These are phyloP conservation scores for Ilex paraguariensis DNA, from an alignment of 305 asterid genomes.

Conservation along the genomic window DNA sequence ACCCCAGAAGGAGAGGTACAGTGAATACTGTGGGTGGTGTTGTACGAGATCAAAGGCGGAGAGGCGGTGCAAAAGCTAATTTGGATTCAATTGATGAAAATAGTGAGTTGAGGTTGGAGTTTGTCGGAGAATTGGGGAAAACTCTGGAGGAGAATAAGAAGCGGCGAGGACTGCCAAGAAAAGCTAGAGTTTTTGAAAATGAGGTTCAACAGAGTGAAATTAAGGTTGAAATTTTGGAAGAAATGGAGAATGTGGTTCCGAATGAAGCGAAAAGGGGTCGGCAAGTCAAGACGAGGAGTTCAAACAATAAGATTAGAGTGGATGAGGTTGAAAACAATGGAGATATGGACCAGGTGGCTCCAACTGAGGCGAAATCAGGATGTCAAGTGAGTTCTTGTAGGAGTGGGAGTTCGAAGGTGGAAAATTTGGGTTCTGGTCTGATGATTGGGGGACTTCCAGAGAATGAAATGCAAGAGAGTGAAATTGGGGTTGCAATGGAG, in stretches of 20 bases:
- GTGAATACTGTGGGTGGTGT: neutral
- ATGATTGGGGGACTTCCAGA: no score
- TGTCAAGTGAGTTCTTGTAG: neutral
- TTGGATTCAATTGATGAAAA: slow-evolving; percentile 38
- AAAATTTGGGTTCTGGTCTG: neutral
- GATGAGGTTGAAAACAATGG: neutral
- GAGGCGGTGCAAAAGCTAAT: slow-evolving; percentile 19
- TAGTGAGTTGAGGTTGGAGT: slow-evolving; percentile 31
- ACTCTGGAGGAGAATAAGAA: neutral
- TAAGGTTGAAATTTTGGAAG: neutral
- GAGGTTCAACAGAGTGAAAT: slow-evolving; percentile 7
- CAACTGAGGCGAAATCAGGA: neutral
- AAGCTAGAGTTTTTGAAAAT: neutral
- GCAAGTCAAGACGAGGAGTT: slow-evolving; percentile 18
- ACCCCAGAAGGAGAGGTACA: slow-evolving; percentile 24
- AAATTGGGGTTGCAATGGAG: neutral
- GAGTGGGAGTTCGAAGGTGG: neutral
- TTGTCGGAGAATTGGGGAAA: slow-evolving; percentile 1
- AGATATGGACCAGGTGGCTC: neutral
- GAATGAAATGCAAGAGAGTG: no score
- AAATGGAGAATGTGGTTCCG: neutral
- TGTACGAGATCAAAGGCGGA: slow-evolving; percentile 10
- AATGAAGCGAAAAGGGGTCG: slow-evolving; percentile 2
- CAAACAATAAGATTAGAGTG: no score
- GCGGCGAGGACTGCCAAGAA: neutral